These are phyloP conservation scores for Persicaria maculosa DNA, from an alignment of 148 eudicot genomes.

Conservation along the genomic window DNA sequence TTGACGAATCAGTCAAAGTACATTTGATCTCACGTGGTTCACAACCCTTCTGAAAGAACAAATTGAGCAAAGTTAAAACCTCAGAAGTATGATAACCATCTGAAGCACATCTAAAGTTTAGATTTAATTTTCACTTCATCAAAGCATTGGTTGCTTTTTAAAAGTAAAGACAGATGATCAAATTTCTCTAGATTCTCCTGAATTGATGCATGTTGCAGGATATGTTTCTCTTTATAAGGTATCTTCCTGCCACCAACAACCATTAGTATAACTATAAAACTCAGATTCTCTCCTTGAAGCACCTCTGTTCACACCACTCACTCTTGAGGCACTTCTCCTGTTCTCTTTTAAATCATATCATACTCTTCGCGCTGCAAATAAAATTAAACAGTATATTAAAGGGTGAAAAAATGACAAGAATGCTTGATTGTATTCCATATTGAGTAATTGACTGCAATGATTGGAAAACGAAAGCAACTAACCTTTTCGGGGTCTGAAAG, in stretches of 20 bases:
- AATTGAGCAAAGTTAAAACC: not conserved
- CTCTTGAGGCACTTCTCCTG: constrained; percentile 39
- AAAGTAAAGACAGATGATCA: not conserved
- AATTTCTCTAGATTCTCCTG: too few relatives aligned
- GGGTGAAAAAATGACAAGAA: not conserved
- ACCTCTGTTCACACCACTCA: constrained; percentile 27
- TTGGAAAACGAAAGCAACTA: not conserved
- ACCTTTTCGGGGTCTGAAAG: constrained; percentile 45
- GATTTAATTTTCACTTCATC: not conserved
- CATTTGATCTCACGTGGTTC: constrained; percentile 85
- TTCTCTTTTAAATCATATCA: constrained; percentile 65
- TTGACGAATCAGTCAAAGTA: constrained; percentile 76
- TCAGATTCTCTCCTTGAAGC: constrained; percentile 37
- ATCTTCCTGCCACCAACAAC: too few relatives aligned
- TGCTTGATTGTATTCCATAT: not conserved
- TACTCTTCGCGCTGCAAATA: constrained; percentile 59
- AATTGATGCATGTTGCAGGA: too few relatives aligned
- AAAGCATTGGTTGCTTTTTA: not conserved
- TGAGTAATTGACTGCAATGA: not conserved
- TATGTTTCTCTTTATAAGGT: too few relatives aligned
- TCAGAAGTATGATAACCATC: not conserved
- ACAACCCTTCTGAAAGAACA: constrained; percentile 73
- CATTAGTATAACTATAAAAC: constrained; percentile 20
- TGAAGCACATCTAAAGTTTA: not conserved
- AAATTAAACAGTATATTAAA: not conserved